phyloP scores from a whole-genome alignment of 768 basidiomycete species.

The Asterophora lycoperdoides region DNA sequence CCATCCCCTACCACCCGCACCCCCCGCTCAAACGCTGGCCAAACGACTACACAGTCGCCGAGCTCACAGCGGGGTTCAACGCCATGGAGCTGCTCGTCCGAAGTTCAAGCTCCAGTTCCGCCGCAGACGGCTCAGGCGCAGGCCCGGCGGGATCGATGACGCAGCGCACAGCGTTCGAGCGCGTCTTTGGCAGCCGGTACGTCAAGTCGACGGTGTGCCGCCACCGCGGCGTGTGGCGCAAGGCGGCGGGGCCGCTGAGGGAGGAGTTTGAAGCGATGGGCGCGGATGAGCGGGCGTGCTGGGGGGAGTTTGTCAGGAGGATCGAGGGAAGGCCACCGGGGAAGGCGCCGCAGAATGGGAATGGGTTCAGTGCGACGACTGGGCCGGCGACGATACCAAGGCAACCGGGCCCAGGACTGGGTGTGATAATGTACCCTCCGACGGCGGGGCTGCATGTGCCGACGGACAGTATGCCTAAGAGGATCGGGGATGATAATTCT shows the following conservation, averaged over 20 bases:
- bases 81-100: slow-evolving; percentile 41
- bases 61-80: slow-evolving; percentile 58
- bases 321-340: slow-evolving; percentile 48
- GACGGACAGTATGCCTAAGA: background rate
- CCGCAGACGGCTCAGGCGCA: slow-evolving; percentile 30
- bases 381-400: too few relatives aligned
- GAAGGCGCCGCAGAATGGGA: slow-evolving; percentile 14
- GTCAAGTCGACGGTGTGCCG: slow-evolving; percentile 73
- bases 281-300: slow-evolving; percentile 53
- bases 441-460: background rate
- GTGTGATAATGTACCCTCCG: background rate
- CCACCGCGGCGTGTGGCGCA: slow-evolving; percentile 64
- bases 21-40: slow-evolving; percentile 73
- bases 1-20: slow-evolving; percentile 51
- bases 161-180: slow-evolving; percentile 64
- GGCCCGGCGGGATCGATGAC: slow-evolving; percentile 45
- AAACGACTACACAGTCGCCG: slow-evolving; percentile 68
- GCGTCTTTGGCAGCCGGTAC: slow-evolving; percentile 66
- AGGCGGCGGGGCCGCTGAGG: slow-evolving; percentile 44
- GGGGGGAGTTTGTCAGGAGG: slow-evolving; percentile 64
- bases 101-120: too few relatives aligned
- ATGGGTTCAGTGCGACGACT: too few relatives aligned
- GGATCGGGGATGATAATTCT: slow-evolving; percentile 10
- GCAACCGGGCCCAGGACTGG: background rate
- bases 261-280: slow-evolving; percentile 54